Percentiles rank a stretch among this genome's conserved stretches.
phyloP scores from a whole-genome alignment of 129 eudicot genomes.

The Saussurea involucrata region DNA sequence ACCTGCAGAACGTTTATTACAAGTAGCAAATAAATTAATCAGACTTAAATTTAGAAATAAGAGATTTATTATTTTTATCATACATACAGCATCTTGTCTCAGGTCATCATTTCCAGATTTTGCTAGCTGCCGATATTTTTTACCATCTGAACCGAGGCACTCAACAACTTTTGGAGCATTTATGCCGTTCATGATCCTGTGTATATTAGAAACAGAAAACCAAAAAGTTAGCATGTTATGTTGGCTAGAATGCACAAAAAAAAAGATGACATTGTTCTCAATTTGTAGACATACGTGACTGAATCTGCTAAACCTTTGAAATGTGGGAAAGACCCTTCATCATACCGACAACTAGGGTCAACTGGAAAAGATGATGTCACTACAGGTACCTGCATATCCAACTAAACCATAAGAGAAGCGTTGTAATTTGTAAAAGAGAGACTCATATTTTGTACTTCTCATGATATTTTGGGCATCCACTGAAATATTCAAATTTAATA shows the following conservation, averaged over 20 bases:
- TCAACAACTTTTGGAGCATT: slow-evolving; percentile 98
- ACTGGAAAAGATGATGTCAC: slow-evolving; percentile 76
- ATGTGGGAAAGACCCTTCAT: slow-evolving; percentile 88
- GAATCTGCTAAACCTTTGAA: slow-evolving; percentile 90
- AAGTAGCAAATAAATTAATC: neutral
- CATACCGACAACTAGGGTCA: slow-evolving; percentile 81
- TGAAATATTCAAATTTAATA: neutral
- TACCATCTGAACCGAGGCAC: slow-evolving; percentile 96
- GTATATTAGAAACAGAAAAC: slow-evolving; percentile 2
- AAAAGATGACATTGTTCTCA: neutral
- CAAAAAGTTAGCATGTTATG: slow-evolving; percentile 21
- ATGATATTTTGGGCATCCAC: neutral
- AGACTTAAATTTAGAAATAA: neutral
- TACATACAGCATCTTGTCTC: slow-evolving; percentile 97
- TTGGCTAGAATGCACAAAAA: slow-evolving; percentile 9
- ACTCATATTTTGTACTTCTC: neutral
- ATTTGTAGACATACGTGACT: slow-evolving; percentile 55
- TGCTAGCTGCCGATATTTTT: slow-evolving; percentile 86
- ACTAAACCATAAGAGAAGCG: neutral
- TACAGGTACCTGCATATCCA: slow-evolving; percentile 81
- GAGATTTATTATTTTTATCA: neutral
- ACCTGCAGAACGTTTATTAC: slow-evolving; percentile 54
- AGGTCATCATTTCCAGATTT: slow-evolving; percentile 99
- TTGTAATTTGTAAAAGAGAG: neutral
- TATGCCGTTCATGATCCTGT: slow-evolving; percentile 95